phyloP scores from a whole-genome alignment of 2,329 filamentous ascomycete genomes.

The Trichoderma cornu-damae region DNA sequence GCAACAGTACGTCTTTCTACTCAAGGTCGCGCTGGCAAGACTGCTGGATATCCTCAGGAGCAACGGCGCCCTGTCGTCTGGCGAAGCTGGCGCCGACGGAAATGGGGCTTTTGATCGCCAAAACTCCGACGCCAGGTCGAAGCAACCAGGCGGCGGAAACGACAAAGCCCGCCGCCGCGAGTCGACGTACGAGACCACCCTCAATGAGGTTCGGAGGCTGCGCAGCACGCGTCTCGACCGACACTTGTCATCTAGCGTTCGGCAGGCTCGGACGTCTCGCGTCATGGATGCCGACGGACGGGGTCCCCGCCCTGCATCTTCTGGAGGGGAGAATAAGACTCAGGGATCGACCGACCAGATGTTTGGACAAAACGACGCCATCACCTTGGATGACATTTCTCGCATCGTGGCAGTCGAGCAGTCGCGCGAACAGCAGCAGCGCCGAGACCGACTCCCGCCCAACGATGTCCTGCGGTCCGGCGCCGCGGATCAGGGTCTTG shows the following conservation, averaged over 20 bases:
- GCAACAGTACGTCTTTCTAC: conserved; percentile 88
- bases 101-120: conserved; percentile 51
- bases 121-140: conserved; percentile 64
- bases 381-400: conserved; percentile 93
- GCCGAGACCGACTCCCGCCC: conserved; percentile 47
- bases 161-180: conserved; percentile 55
- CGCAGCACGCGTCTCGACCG: conserved; percentile 92
- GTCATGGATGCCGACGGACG: conserved; percentile 65
- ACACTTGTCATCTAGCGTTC: conserved; percentile 86
- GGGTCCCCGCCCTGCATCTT: conserved; percentile 70
- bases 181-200: conserved; percentile 87
- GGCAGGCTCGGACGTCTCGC: conserved; percentile 81
- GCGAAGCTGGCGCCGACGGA: conserved; percentile 48
- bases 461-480: conserved; percentile 63
- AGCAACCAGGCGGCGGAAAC: conserved; percentile 55
- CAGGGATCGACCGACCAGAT: conserved; percentile 68
- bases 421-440: conserved; percentile 82
- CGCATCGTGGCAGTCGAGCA: conserved; percentile 94
- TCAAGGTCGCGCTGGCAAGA: conserved; percentile 85
- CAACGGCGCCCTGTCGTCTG: conserved; percentile 73
- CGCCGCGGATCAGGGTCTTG: conserved; percentile 37
- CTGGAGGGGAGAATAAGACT: conserved; percentile 53
- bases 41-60: conserved; percentile 80
- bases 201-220: conserved; percentile 88
- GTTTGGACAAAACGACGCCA: conserved; percentile 82